A percentile compares a stretch with the other conserved stretches of the same genome.
phyloP scores from a whole-genome alignment of 495 filamentous ascomycete genomes.

The Podospora pseudopauciseta region DNA sequence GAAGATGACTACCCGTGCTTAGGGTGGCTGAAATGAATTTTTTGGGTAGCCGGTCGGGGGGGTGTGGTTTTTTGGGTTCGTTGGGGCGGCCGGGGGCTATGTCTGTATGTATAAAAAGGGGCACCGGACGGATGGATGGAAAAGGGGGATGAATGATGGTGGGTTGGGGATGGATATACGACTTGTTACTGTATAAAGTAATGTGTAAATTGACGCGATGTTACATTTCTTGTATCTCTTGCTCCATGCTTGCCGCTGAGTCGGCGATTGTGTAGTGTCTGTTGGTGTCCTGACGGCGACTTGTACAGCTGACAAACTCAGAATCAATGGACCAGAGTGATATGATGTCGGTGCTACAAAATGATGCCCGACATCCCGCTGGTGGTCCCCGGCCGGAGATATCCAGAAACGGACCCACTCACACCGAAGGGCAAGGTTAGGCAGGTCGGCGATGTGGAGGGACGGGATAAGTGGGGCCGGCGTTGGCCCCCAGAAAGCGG shows the following conservation, averaged over 20 bases:
- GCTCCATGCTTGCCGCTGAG: too few species aligned
- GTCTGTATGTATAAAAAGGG: not conserved
- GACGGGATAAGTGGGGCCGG: not conserved
- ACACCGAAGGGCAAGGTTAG: not conserved
- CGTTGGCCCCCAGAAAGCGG: not conserved
- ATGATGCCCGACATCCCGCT: not conserved
- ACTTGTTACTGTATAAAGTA: not conserved
- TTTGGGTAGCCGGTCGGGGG: not conserved
- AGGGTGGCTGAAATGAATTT: not conserved
- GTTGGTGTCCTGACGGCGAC: not conserved
- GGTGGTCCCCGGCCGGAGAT: not conserved
- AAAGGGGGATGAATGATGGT: not conserved
- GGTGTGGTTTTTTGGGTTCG: not conserved
- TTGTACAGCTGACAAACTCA: not conserved
- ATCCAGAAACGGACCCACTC: not conserved
- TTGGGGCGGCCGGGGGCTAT: not conserved
- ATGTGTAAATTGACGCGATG: not conserved
- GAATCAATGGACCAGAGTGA: too few species aligned
- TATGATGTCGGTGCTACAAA: not conserved
- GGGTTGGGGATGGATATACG: not conserved
- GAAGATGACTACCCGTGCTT: conserved; percentile 50
- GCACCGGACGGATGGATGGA: not conserved
- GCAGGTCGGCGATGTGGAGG: conserved; percentile 8
- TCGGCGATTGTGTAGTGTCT: too few species aligned
- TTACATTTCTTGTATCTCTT: not conserved